Percentiles rank a stretch among this genome's conserved stretches.
These are phyloP conservation scores for Isabelozyma heimii DNA, from an alignment of 805 yeast species.

Conservation along the genomic window DNA sequence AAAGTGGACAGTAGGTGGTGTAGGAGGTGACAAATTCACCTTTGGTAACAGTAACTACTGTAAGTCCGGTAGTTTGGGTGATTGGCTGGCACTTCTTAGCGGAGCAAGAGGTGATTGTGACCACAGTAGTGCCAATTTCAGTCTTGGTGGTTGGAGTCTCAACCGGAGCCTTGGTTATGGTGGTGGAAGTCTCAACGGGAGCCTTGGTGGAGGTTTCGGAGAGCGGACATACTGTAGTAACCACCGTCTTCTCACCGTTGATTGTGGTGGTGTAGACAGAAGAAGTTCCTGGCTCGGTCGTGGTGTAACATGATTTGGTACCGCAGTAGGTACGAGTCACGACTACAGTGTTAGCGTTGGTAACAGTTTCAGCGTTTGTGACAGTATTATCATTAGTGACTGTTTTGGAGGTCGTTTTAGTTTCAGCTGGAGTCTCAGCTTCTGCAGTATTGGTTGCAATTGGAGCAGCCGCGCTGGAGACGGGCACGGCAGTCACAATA, in stretches of 20 bases:
- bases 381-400: slow-evolving; percentile 8
- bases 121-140: slow-evolving; percentile 19
- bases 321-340: slow-evolving; percentile 33
- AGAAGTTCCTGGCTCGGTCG: slow-evolving; percentile 28
- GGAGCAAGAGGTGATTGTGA: slow-evolving; percentile 39
- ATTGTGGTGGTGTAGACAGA: slow-evolving; percentile 37
- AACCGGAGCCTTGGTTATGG: slow-evolving; percentile 11
- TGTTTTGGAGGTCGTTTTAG: background rate
- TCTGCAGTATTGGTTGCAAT: background rate
- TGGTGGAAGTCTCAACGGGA: slow-evolving; percentile 7
- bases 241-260: slow-evolving; percentile 38
- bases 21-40: slow-evolving; percentile 11
- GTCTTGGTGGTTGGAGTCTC: slow-evolving; percentile 7
- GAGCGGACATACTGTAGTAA: slow-evolving; percentile 30
- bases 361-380: slow-evolving; percentile 21
- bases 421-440: background rate
- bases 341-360: slow-evolving; percentile 12
- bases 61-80: slow-evolving; percentile 33
- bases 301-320: slow-evolving; percentile 26
- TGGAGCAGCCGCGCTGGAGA: slow-evolving; percentile 3
- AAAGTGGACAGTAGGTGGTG: slow-evolving; percentile 18
- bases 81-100: slow-evolving; percentile 26
- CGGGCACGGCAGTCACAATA: slow-evolving; percentile 31
- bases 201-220: slow-evolving; percentile 2
- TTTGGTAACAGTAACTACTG: slow-evolving; percentile 15